phyloP scores from a whole-genome alignment of 192 early-diverging fungal species.

The Polychytrium aggregatum region DNA sequence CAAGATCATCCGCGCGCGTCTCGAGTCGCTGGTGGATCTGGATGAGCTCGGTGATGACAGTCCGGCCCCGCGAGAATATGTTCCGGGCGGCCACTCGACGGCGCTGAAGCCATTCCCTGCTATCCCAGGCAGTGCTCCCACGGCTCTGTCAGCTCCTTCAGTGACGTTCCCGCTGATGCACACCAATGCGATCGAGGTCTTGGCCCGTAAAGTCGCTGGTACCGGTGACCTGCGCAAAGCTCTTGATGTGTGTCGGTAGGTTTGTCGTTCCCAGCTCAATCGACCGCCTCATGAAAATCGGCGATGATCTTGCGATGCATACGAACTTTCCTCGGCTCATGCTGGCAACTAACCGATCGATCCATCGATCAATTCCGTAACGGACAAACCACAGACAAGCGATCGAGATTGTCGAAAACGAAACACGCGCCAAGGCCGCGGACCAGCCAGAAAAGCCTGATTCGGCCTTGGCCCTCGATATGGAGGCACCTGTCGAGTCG shows the following conservation, averaged over 20 bases:
- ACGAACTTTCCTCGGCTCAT: neutral
- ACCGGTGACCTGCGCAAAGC: slow-evolving; percentile 53
- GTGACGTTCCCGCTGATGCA: slow-evolving; percentile 55
- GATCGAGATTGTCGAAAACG: slow-evolving; percentile 69
- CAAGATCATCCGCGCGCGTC: slow-evolving; percentile 76
- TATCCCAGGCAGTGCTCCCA: too few species aligned
- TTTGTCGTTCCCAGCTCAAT: neutral
- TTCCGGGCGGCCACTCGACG: too few species aligned
- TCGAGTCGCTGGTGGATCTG: slow-evolving; percentile 45
- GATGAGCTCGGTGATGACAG: too few species aligned
- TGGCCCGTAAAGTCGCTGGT: slow-evolving; percentile 80
- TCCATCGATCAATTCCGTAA: neutral
- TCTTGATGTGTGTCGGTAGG: slow-evolving; percentile 26
- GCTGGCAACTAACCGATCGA: neutral
- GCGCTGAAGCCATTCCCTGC: too few species aligned
- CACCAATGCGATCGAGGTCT: slow-evolving; percentile 74
- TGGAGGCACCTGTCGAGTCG: neutral
- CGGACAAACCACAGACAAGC: slow-evolving; percentile 44
- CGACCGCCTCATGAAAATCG: neutral
- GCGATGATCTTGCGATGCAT: neutral
- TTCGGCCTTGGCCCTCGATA: neutral
- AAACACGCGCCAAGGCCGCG: slow-evolving; percentile 34
- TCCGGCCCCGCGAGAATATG: too few species aligned
- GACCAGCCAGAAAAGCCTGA: neutral
- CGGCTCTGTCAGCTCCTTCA: slow-evolving; percentile 2